phyloP scores from a whole-genome alignment of 192 early-diverging fungal genomes.

The Glomus cerebriforme region DNA sequence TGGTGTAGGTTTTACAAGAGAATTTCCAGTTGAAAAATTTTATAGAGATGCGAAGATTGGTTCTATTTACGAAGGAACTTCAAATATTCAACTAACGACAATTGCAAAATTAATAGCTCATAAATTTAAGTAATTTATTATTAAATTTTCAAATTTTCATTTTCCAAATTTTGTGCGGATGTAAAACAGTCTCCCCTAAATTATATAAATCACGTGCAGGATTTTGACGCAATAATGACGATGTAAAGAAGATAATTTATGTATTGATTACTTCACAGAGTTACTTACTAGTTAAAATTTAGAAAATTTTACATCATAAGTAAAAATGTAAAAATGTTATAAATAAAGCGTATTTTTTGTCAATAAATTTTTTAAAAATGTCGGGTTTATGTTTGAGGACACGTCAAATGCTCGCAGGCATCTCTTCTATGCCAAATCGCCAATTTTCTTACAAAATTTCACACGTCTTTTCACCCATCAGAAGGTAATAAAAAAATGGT shows the following conservation, averaged over 20 bases:
- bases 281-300: neutral
- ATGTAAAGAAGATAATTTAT: neutral
- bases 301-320: neutral
- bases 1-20: conserved; percentile 96
- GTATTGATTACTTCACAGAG: neutral
- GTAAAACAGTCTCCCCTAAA: too few relatives aligned
- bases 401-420: neutral
- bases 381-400: neutral
- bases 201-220: too few relatives aligned
- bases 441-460: neutral
- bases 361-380: neutral
- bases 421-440: neutral
- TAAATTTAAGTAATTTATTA: conserved; percentile 41
- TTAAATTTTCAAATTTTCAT: neutral
- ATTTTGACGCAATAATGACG: neutral
- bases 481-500: neutral
- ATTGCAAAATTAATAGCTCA: conserved; percentile 62
- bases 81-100: conserved; percentile 96
- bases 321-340: neutral
- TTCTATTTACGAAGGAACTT: conserved; percentile 92
- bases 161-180: too few relatives aligned
- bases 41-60: conserved; percentile 97
- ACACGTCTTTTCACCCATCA: neutral
- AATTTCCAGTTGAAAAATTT: conserved; percentile 90
- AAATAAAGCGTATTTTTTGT: neutral